phyloP scores from a whole-genome alignment of 176 grass and related monocot species.

The Zoysia japonica region DNA sequence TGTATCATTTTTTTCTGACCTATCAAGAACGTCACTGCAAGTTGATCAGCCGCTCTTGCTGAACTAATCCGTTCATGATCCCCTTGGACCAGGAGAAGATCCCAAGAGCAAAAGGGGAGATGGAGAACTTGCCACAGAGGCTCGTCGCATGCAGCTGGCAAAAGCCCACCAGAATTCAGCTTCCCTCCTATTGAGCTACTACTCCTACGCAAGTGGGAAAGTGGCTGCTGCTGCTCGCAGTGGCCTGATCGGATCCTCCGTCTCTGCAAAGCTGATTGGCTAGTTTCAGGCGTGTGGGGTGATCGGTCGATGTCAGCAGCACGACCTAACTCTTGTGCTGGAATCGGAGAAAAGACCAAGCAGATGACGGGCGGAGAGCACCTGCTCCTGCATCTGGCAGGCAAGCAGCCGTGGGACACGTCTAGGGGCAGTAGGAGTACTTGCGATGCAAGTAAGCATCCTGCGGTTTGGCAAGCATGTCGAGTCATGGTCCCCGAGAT shows the following conservation, averaged over 20 bases:
- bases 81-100: neutral
- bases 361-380: neutral
- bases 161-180: slow-evolving; percentile 14
- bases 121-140: neutral
- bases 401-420: neutral
- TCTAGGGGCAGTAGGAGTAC: neutral
- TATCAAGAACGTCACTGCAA: too few species aligned
- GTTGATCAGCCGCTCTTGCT: too few species aligned
- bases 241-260: neutral
- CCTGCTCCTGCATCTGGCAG: too few species aligned
- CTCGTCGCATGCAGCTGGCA: neutral
- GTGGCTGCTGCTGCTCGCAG: neutral
- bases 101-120: neutral
- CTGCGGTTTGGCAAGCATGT: neutral
- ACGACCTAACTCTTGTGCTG: neutral
- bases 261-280: neutral
- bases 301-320: neutral
- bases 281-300: neutral
- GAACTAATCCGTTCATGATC: slow-evolving; percentile 6
- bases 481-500: slow-evolving; percentile 29
- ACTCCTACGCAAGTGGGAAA: neutral
- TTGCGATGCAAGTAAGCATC: neutral
- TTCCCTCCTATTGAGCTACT: neutral
- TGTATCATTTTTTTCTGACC: too few species aligned
- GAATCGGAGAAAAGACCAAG: neutral